Conservation (phyloP, 2,329 filamentous ascomycete species). For the Didymella keratinophila region DNA sequence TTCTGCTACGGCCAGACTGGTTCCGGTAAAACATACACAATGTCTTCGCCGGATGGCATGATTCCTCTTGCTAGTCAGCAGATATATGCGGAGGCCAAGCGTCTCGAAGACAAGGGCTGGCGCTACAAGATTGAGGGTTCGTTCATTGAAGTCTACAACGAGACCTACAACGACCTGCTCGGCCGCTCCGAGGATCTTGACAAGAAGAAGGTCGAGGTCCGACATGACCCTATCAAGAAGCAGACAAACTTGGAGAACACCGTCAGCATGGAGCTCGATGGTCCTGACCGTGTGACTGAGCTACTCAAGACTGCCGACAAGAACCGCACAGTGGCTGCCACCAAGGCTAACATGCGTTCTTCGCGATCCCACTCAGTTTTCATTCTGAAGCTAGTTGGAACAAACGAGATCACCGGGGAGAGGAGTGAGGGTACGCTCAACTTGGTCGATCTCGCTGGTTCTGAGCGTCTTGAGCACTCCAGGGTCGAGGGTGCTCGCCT, state of each 20-base stretch:
- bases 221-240: constrained; percentile 82
- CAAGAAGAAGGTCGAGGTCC: constrained; percentile 87
- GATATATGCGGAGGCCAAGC: constrained; percentile 87
- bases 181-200: constrained; percentile 73
- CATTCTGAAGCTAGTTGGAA: constrained; percentile 74
- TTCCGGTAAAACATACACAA: constrained; percentile 95
- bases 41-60: constrained; percentile 96
- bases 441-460: constrained; percentile 92
- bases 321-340: constrained; percentile 92
- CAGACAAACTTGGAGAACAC: constrained; percentile 84
- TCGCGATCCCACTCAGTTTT: constrained; percentile 97
- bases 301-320: constrained; percentile 82
- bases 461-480: constrained; percentile 87
- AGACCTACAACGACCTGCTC: constrained; percentile 91
- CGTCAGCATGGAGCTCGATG: constrained; percentile 78
- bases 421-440: constrained; percentile 93
- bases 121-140: constrained; percentile 91
- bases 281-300: constrained; percentile 77
- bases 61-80: constrained; percentile 92
- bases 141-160: constrained; percentile 98
- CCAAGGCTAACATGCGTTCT: constrained; percentile 95
- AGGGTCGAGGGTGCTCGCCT: constrained; percentile 85
- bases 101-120: constrained; percentile 91
- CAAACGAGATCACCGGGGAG: constrained; percentile 79
- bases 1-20: constrained; percentile 99